These are phyloP conservation scores for Marasmius fiardii DNA, from an alignment of 1,284 basidiomycete species.

Conservation along the genomic window DNA sequence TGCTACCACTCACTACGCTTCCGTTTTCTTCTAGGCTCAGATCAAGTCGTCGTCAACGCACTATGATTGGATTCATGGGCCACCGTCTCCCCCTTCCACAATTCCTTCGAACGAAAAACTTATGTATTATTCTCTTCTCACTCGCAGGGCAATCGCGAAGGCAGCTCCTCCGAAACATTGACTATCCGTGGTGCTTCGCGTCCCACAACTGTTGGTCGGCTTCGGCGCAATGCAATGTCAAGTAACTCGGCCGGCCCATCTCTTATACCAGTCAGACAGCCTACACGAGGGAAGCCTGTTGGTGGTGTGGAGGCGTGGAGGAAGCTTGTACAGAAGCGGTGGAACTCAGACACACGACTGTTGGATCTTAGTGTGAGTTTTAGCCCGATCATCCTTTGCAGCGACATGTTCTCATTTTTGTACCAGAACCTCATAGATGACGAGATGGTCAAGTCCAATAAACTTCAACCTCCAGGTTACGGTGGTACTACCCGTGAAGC, in stretches of 20 bases:
- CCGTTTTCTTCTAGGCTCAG: constrained; percentile 29
- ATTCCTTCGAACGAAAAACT: constrained; percentile 22
- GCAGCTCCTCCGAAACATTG: constrained; percentile 41
- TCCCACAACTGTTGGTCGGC: constrained; percentile 42
- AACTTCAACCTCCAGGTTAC: constrained; percentile 64
- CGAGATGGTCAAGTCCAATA: constrained; percentile 63
- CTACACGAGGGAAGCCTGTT: constrained; percentile 26
- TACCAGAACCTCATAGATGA: constrained; percentile 62
- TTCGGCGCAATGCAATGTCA: constrained; percentile 55
- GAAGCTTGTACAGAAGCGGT: constrained; percentile 67
- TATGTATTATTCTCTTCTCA: constrained; percentile 21
- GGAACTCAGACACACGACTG: constrained; percentile 64
- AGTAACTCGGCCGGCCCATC: constrained; percentile 8
- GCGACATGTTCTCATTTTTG: constrained; percentile 1
- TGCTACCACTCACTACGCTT: constrained; percentile 28
- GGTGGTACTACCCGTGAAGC: constrained; percentile 62
- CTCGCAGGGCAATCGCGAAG: constrained; percentile 26
- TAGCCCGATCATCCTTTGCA: constrained; percentile 14
- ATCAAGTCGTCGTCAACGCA: constrained; percentile 14
- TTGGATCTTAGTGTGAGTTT: constrained; percentile 75
- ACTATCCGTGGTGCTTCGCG: constrained; percentile 54
- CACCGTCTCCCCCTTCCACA: constrained; percentile 30
- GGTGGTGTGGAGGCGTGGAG: constrained; percentile 59
- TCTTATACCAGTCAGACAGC: constrained; percentile 20
- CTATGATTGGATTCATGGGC: constrained; percentile 29